Conservation (phyloP, 257 asterid species). For the Ehretia macrophylla region DNA sequence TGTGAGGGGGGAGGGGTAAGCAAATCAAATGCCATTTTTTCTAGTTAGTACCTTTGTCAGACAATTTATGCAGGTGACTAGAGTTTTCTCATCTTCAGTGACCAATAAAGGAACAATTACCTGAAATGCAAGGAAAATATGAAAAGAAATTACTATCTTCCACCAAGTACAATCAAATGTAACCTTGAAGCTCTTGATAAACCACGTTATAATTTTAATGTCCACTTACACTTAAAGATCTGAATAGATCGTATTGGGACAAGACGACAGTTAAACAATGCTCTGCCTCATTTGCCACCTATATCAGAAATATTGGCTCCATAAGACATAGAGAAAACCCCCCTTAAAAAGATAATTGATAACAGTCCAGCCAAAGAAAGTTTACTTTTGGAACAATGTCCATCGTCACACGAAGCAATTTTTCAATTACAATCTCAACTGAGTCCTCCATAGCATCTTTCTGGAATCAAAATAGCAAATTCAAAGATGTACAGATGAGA, state of each 20-base stretch:
- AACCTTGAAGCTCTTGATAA: neutral
- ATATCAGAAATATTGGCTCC: conserved; percentile 9
- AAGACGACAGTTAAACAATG: conserved; percentile 81
- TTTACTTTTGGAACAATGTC: conserved; percentile 74
- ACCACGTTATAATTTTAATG: neutral
- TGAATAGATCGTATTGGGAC: conserved; percentile 79
- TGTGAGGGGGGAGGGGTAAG: too few species aligned
- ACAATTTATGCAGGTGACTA: conserved; percentile 93
- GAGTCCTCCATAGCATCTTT: conserved; percentile 92
- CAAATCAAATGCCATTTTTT: too few species aligned
- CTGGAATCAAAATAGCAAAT: conserved; percentile 28
- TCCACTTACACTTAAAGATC: conserved; percentile 85
- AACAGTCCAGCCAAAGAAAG: conserved; percentile 18
- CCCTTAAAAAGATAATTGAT: conserved; percentile 4
- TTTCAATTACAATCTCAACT: conserved; percentile 81
- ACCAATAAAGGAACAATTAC: conserved; percentile 92
- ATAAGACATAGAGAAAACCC: conserved; percentile 11
- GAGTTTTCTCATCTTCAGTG: conserved; percentile 95
- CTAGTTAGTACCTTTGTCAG: conserved; percentile 70
- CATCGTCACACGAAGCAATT: conserved; percentile 82
- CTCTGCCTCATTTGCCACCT: conserved; percentile 90
- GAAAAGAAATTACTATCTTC: neutral
- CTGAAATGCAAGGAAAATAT: conserved; percentile 33
- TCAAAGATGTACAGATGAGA: conserved; percentile 3
- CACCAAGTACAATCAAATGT: neutral